Evolutionary conservation across 2,329 filamentous ascomycete species (phyloP), one percentile per base, ranked within the genome.

Genomic region (Monosporascus sp.): DNA sequence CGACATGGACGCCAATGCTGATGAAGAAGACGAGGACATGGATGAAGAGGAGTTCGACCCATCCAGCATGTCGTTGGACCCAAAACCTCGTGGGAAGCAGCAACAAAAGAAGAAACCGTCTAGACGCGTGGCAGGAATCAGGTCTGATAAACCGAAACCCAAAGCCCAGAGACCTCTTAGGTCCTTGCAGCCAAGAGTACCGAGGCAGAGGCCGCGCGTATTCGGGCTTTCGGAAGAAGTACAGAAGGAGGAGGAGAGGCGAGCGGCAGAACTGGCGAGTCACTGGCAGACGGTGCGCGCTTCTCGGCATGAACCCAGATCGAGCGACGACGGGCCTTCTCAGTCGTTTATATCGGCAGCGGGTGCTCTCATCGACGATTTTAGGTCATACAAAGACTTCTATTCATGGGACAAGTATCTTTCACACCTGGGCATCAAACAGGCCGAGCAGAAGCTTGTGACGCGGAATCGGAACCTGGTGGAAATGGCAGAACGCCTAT

Each of bases 381-480:
- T 87, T 63, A 74, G 82, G 56, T 81, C 80, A 0, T 78, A 82
- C 58, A 85, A 82, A 61, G 76, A 80, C 48, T 86, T 87, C 59
- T 87, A 85, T 60, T 78, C 81, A 1, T 86, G 82, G 82, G 84
- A 87, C 54, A 85, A 83, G 64, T 85, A 85, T 59, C 72, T 85
- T 48, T 74, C 76, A 53, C 84, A 84, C 63, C 69, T 84, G 57
- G 76, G 82, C 46, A 70, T 74, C 50, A 64, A 71, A 37, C 67
- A 72, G 50, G 66, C 68, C 7, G 65, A 65, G 19, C 64, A 66
- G 49, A 63, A 62, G 11, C 57, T 60, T 22, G 60, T 64, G 35
- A 54, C 63, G 14, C 52, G 60, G 45, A 76, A 63, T 51, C 74
- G 70, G 3, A 78, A 78, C 53, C 69, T 84, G 2, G 71, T 79